phyloP scores from a whole-genome alignment of 768 basidiomycete species.

The Lentinula guzmanii region DNA sequence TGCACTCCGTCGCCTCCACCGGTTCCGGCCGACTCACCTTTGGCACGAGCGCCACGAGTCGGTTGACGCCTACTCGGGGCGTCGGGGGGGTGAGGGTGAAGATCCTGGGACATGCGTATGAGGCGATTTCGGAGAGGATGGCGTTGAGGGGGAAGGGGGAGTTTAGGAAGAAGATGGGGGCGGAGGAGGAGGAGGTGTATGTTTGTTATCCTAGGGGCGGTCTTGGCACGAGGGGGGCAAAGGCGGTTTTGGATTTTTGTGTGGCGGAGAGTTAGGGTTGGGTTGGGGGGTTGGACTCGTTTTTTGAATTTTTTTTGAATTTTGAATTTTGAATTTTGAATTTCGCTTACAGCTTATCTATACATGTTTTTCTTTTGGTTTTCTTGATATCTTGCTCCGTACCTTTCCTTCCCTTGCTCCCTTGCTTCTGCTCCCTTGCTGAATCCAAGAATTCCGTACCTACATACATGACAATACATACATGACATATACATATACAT shows the following conservation, averaged over 20 bases:
- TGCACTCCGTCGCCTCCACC: background rate
- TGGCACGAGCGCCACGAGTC: background rate
- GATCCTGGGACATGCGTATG: background rate
- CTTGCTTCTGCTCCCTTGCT: no score
- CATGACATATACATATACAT: no score
- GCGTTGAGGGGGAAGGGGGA: background rate
- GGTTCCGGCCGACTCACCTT: background rate
- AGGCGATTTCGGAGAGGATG: background rate
- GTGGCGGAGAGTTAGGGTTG: background rate
- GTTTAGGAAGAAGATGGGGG: conserved; percentile 6
- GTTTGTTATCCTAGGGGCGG: background rate
- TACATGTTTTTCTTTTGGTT: no score
- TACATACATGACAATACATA: no score
- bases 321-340: no score
- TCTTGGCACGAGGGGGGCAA: background rate
- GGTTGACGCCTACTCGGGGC: background rate
- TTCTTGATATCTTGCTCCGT: no score
- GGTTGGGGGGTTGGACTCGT: no score
- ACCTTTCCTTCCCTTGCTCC: no score
- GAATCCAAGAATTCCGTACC: no score
- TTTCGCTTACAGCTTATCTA: no score
- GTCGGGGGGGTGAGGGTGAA: background rate
- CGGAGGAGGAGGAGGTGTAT: conserved; percentile 2
- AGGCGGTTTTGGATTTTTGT: conserved; percentile 3
- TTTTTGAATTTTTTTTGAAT: no score